phyloP scores from a whole-genome alignment of 2,329 filamentous ascomycete genomes.

The Ilyonectria mors-panacis region DNA sequence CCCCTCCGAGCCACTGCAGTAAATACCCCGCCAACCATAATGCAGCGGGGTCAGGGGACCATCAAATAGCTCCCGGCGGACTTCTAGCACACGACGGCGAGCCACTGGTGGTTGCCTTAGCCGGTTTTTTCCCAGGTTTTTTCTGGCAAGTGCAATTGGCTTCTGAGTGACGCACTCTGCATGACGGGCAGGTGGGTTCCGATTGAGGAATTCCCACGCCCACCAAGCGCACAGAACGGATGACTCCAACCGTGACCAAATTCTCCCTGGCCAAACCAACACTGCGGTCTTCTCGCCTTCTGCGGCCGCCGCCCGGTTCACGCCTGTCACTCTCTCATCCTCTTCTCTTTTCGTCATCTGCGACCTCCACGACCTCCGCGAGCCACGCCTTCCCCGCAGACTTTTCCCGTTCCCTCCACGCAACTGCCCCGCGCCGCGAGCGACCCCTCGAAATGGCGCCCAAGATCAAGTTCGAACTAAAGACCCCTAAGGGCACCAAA shows the following conservation, averaged over 20 bases:
- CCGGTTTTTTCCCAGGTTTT: slow-evolving; percentile 19
- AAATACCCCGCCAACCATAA: slow-evolving; percentile 13
- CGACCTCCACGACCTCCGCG: slow-evolving; percentile 16
- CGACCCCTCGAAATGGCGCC: slow-evolving; percentile 47
- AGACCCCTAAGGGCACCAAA: slow-evolving; percentile 92
- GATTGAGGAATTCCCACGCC: slow-evolving; percentile 37
- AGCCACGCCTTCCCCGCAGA: slow-evolving; percentile 38
- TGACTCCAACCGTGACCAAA: slow-evolving; percentile 47
- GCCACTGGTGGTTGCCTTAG: slow-evolving; percentile 5
- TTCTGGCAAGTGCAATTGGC: slow-evolving; percentile 29
- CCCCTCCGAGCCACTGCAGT: slow-evolving; percentile 2
- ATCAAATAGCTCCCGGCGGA: slow-evolving; percentile 1
- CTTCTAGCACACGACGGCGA: slow-evolving; percentile 6
- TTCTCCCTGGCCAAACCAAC: slow-evolving; percentile 40
- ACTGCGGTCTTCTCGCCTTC: slow-evolving; percentile 33
- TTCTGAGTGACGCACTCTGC: slow-evolving; percentile 31
- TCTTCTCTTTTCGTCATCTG: slow-evolving; percentile 13
- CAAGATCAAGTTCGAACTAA: slow-evolving; percentile 66
- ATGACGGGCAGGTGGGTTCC: slow-evolving; percentile 44
- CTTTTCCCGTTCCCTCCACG: slow-evolving; percentile 44
- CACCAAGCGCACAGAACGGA: slow-evolving; percentile 40
- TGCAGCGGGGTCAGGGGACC: slow-evolving; percentile 3
- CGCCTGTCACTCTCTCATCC: slow-evolving; percentile 14
- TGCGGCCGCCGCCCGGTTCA: slow-evolving; percentile 27
- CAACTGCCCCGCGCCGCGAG: slow-evolving; percentile 45